Percentiles rank a stretch among this genome's conserved stretches.
Conservation (phyloP, 2,329 filamentous ascomycete genomes). For the Elsinoe australis region DNA sequence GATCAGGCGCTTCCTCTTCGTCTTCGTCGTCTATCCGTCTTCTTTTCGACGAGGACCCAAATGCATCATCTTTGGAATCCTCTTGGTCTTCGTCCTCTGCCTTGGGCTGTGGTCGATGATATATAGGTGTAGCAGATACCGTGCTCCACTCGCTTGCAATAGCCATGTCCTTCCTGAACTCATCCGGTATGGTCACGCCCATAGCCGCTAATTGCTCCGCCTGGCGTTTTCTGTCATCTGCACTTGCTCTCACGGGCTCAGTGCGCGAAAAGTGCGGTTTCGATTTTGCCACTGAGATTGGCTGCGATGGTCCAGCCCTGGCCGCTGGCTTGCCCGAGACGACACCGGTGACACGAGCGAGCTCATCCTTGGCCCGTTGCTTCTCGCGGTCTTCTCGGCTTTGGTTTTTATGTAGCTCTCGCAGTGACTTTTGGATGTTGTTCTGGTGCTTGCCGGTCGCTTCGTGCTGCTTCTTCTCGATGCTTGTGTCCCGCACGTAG, state of each 20-base stretch:
- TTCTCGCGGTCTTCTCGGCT: slow-evolving; percentile 75
- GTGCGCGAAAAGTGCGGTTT: slow-evolving; percentile 27
- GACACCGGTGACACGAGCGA: slow-evolving; percentile 76
- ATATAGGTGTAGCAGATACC: slow-evolving; percentile 44
- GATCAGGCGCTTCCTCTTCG: slow-evolving; percentile 53
- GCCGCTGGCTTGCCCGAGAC: slow-evolving; percentile 43
- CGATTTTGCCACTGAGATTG: slow-evolving; percentile 29
- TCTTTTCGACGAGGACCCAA: slow-evolving; percentile 53
- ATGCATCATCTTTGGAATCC: slow-evolving; percentile 38
- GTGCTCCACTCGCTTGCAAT: slow-evolving; percentile 83
- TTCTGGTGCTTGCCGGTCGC: slow-evolving; percentile 25
- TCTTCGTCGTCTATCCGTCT: slow-evolving; percentile 53
- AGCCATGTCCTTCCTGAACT: slow-evolving; percentile 71
- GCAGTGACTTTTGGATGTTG: slow-evolving; percentile 84
- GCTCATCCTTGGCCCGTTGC: slow-evolving; percentile 72
- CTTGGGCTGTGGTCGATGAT: slow-evolving; percentile 9
- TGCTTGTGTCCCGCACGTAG: slow-evolving; percentile 84
- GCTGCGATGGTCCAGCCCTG: slow-evolving; percentile 24
- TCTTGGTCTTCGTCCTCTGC: slow-evolving; percentile 39
- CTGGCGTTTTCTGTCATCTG: slow-evolving; percentile 70
- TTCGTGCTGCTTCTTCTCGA: slow-evolving; percentile 58
- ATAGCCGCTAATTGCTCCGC: slow-evolving; percentile 80
- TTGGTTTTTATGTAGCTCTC: slow-evolving; percentile 77
- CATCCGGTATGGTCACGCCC: slow-evolving; percentile 75
- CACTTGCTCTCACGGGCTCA: slow-evolving; percentile 39